Evolutionary conservation across 176 grass and related monocot genomes (phyloP).

Genomic region (Rhynchospora breviuscula): DNA sequence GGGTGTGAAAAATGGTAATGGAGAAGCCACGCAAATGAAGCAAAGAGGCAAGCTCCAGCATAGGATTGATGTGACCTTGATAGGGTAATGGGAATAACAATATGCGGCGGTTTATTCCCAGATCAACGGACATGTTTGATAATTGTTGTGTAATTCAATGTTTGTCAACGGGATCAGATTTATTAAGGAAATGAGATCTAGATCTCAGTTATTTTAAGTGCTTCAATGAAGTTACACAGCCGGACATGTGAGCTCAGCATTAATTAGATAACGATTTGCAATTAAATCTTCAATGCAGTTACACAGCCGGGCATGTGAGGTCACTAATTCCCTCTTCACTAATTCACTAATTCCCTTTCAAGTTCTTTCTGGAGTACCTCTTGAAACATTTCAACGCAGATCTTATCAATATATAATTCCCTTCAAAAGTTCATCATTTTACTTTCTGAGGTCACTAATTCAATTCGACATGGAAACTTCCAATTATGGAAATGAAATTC

Average conservation of each 20-base stretch:
- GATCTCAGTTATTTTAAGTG: not conserved
- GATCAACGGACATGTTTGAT: conserved; percentile 5
- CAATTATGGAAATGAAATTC: not conserved
- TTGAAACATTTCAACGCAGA: not conserved
- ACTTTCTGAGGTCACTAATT: not conserved
- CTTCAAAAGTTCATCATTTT: not conserved
- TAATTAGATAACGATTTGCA: not conserved
- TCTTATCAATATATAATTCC: no score
- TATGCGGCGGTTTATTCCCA: not conserved
- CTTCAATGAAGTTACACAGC: not conserved
- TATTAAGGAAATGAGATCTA: not conserved
- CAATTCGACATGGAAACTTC: not conserved
- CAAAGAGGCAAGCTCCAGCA: conserved; percentile 19
- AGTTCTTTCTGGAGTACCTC: not conserved
- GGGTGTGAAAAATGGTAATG: conserved; percentile 30
- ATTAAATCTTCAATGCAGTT: no score
- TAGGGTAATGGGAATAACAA: conserved; percentile 12
- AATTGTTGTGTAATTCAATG: not conserved
- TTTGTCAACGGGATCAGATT: not conserved
- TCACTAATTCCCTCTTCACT: no score
- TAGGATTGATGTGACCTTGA: conserved; percentile 26
- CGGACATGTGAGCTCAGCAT: not conserved
- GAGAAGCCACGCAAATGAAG: conserved; percentile 16
- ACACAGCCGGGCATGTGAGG: no score
- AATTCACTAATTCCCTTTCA: no score